Evolutionary conservation across 257 asterid species (phyloP).

Genomic region (Echites panduratus): DNA sequence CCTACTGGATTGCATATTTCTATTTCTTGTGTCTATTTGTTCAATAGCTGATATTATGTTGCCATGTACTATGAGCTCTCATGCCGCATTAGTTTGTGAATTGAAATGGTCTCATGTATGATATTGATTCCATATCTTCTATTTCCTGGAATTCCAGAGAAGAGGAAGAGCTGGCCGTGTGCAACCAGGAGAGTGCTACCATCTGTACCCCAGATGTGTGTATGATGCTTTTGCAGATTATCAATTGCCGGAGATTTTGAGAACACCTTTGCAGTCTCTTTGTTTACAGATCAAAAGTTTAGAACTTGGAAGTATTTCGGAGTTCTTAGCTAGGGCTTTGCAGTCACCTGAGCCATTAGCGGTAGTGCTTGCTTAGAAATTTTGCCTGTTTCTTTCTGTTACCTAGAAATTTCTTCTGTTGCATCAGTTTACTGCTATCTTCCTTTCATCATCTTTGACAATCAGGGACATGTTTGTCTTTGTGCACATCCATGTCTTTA

Average conservation of each 20-base stretch:
- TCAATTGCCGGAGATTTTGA: conserved; percentile 88
- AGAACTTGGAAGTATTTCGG: conserved; percentile 79
- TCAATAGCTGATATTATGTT: neutral
- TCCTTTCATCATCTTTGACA: neutral
- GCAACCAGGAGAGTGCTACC: conserved; percentile 95
- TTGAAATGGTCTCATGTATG: neutral
- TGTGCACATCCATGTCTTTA: neutral
- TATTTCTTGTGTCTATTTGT: neutral
- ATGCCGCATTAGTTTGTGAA: neutral
- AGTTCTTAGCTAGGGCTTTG: conserved; percentile 78
- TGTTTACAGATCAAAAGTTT: conserved; percentile 94
- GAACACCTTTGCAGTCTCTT: conserved; percentile 94
- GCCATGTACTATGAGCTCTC: neutral
- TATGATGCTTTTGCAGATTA: conserved; percentile 78
- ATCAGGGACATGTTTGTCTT: neutral
- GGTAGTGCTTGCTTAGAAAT: conserved; percentile 41
- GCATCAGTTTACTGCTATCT: neutral
- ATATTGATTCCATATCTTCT: conserved; percentile 12
- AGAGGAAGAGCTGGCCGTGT: conserved; percentile 99
- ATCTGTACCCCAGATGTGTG: conserved; percentile 83
- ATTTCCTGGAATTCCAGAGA: conserved; percentile 50
- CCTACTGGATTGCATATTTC: neutral
- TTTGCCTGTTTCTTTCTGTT: conserved; percentile 5
- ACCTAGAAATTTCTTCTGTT: neutral
- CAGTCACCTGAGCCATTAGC: conserved; percentile 90